Evolutionary conservation across 2,329 filamentous ascomycete species (phyloP).

Genomic region (Clathrospora elynae): DNA sequence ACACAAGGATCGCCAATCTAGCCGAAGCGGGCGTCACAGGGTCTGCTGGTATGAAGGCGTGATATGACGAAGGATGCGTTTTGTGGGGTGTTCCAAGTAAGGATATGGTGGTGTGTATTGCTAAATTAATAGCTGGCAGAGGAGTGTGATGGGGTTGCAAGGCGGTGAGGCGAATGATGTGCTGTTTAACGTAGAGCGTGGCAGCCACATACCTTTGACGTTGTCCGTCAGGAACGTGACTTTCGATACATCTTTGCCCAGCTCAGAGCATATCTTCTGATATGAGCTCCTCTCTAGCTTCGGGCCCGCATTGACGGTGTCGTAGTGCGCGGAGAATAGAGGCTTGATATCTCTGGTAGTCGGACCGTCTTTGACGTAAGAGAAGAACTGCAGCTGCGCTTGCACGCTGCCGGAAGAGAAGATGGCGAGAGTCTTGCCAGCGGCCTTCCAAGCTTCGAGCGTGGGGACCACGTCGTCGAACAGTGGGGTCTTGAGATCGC

Average conservation of each 20-base stretch:
- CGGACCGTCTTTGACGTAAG: constrained; percentile 55
- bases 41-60: constrained; percentile 6
- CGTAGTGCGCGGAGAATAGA: constrained; percentile 59
- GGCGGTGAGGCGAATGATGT: constrained; percentile 10
- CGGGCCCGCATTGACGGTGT: constrained; percentile 78
- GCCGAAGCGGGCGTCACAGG: too few species aligned
- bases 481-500: constrained; percentile 71
- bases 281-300: constrained; percentile 74
- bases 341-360: constrained; percentile 50
- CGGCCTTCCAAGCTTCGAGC: constrained; percentile 63
- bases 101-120: not conserved
- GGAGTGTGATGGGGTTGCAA: constrained; percentile 1
- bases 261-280: constrained; percentile 62
- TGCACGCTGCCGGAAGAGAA: constrained; percentile 82
- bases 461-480: constrained; percentile 74
- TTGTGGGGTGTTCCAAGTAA: not conserved
- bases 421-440: constrained; percentile 67
- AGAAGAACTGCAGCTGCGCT: constrained; percentile 80
- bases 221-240: constrained; percentile 87
- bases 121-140: constrained; percentile 20
- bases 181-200: constrained; percentile 15
- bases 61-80: not conserved
- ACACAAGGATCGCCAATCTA: too few species aligned
- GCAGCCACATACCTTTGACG: constrained; percentile 56
- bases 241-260: constrained; percentile 53